These are phyloP conservation scores for Flaveria linearis DNA, from an alignment of 129 eudicot species.

Conservation along the genomic window DNA sequence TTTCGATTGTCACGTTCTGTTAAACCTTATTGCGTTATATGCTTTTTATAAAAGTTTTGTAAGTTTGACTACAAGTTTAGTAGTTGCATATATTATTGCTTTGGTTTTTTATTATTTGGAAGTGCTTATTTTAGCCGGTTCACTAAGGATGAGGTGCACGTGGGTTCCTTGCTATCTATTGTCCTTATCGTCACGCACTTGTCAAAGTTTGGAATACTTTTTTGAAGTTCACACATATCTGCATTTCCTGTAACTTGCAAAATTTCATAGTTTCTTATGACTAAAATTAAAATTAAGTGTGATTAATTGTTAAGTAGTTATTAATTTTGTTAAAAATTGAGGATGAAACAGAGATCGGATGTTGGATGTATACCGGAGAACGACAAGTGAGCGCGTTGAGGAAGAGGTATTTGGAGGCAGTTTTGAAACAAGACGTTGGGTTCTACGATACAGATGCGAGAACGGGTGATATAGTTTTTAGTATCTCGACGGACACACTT, in stretches of 20 bases:
- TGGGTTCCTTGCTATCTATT: slow-evolving; percentile 52
- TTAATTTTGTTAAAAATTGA: background rate
- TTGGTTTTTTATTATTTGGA: slow-evolving; percentile 7
- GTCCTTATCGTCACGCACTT: slow-evolving; percentile 51
- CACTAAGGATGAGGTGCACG: slow-evolving; percentile 75
- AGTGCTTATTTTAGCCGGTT: slow-evolving; percentile 39
- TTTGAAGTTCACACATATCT: slow-evolving; percentile 9
- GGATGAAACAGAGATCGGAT: slow-evolving; percentile 63
- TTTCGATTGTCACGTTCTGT: no score
- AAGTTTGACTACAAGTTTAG: background rate
- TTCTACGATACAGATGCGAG: slow-evolving; percentile 97
- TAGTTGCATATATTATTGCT: slow-evolving; percentile 12
- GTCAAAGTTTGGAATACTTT: slow-evolving; percentile 25
- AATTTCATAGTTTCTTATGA: background rate
- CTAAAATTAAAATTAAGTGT: slow-evolving; percentile 2
- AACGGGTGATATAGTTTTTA: slow-evolving; percentile 95
- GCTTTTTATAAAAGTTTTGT: background rate
- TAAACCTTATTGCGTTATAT: no score
- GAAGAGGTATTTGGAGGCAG: slow-evolving; percentile 87
- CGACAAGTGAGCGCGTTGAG: slow-evolving; percentile 89
- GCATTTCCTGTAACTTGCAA: background rate
- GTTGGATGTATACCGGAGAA: slow-evolving; percentile 99
- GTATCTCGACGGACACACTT: slow-evolving; percentile 91
- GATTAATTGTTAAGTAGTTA: no score
- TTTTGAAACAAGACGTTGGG: slow-evolving; percentile 92